Conservation (phyloP, 2,329 filamentous ascomycete species). For the Hirsutella minnesotensis region DNA sequence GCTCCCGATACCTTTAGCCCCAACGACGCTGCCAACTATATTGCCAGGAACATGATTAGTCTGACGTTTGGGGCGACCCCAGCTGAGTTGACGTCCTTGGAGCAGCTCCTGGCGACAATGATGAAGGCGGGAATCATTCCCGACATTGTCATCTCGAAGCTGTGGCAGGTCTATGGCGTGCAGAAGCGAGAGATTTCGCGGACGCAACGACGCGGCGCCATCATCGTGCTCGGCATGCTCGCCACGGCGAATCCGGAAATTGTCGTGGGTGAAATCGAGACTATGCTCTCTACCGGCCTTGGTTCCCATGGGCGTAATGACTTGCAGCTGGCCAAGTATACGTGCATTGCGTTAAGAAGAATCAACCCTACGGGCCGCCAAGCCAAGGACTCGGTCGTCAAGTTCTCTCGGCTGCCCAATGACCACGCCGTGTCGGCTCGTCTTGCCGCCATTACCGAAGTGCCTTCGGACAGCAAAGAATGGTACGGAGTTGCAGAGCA, state of each 20-base stretch:
- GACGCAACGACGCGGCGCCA: constrained; percentile 80
- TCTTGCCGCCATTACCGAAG: constrained; percentile 74
- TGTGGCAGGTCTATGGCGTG: constrained; percentile 96
- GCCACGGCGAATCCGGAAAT: constrained; percentile 87
- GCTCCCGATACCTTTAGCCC: constrained; percentile 77
- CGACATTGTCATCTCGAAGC: constrained; percentile 75
- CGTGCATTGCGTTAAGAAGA: constrained; percentile 80
- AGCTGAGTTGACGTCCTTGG: constrained; percentile 86
- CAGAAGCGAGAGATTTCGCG: constrained; percentile 88
- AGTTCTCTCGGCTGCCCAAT: constrained; percentile 72
- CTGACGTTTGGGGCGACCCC: constrained; percentile 91
- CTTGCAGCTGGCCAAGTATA: constrained; percentile 84
- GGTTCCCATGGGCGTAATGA: constrained; percentile 71
- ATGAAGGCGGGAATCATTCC: constrained; percentile 86
- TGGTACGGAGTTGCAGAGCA: constrained; percentile 96
- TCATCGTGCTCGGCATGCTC: constrained; percentile 95
- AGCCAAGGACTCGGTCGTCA: constrained; percentile 57
- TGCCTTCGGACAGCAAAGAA: constrained; percentile 81
- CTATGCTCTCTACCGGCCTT: constrained; percentile 82
- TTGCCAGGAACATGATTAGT: constrained; percentile 98
- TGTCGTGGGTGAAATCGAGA: constrained; percentile 88
- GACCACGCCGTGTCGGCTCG: constrained; percentile 79
- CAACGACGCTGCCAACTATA: constrained; percentile 89
- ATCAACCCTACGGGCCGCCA: constrained; percentile 81
- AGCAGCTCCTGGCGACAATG: constrained; percentile 93